Conservation (phyloP, 1,284 basidiomycete genomes). For the Apiotrichum sp. region DNA sequence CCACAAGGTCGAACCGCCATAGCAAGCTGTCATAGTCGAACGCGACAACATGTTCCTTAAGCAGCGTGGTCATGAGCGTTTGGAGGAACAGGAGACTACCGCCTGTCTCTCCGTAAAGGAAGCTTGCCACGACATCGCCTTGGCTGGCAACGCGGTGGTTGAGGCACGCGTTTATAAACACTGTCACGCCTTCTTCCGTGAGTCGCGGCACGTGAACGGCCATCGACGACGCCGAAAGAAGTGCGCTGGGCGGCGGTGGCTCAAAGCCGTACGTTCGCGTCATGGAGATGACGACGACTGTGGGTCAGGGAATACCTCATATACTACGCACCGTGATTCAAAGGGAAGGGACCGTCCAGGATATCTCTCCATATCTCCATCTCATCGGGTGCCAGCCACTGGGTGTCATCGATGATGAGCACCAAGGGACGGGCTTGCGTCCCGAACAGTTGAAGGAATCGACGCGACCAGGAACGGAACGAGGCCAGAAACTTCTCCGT, state of each 20-base stretch:
- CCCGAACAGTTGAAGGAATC: constrained; percentile 38
- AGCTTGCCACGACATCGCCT: constrained; percentile 18
- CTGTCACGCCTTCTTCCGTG: constrained; percentile 22
- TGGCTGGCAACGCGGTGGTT: constrained; percentile 14
- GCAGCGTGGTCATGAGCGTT: constrained; percentile 25
- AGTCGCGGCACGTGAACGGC: constrained; percentile 18
- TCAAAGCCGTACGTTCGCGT: not conserved
- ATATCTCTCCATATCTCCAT: constrained; percentile 18
- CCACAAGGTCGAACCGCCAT: constrained; percentile 28
- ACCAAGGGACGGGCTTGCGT: constrained; percentile 30
- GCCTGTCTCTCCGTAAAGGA: constrained; percentile 27
- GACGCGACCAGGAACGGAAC: constrained; percentile 28
- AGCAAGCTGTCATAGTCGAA: constrained; percentile 26
- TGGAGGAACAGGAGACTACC: constrained; percentile 30
- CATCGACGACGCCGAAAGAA: constrained; percentile 8
- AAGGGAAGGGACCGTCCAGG: not conserved
- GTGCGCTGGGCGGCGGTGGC: not conserved
- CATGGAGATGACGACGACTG: constrained; percentile 27
- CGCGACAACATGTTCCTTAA: constrained; percentile 28
- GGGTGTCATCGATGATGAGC: constrained; percentile 39
- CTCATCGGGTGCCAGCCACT: constrained; percentile 37
- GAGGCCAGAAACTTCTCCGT: constrained; percentile 26
- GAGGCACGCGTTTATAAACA: constrained; percentile 22
- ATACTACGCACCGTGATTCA: not conserved
- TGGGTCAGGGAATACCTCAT: not conserved